These are phyloP conservation scores for Bonia amplexicaulis DNA, from an alignment of 176 grass and related monocot genomes.

Conservation along the genomic window DNA sequence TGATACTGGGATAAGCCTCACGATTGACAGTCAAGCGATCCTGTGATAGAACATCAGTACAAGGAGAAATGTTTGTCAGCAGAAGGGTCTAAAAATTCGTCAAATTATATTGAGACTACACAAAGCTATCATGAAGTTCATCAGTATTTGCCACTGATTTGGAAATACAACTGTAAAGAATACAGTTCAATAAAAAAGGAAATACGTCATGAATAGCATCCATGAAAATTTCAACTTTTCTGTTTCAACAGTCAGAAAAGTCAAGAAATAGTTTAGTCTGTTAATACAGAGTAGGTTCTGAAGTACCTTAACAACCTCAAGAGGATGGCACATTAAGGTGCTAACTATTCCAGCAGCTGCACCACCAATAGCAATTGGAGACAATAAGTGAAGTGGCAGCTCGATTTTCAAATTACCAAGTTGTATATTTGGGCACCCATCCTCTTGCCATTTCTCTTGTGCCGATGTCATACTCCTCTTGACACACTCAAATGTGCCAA, in stretches of 20 bases:
- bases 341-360: constrained; percentile 62
- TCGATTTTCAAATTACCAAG: constrained; percentile 40
- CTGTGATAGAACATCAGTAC: constrained; percentile 26
- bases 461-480: constrained; percentile 41
- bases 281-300: background rate
- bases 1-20: constrained; percentile 62
- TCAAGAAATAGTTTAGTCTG: background rate
- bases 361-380: constrained; percentile 59
- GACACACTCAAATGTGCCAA: constrained; percentile 64
- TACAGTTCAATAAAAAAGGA: background rate
- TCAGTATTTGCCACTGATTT: background rate
- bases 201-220: constrained; percentile 6
- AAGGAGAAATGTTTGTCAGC: background rate
- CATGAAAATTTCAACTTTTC: too few relatives aligned
- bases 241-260: too few relatives aligned
- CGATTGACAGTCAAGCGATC: constrained; percentile 67
- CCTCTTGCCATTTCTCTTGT: constrained; percentile 46
- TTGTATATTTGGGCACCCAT: constrained; percentile 33
- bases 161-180: background rate
- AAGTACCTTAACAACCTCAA: constrained; percentile 72
- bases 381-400: constrained; percentile 38
- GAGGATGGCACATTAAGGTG: constrained; percentile 67
- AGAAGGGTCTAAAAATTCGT: background rate
- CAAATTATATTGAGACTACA: background rate
- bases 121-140: background rate